Evolutionary conservation across 306 rosid genomes (phyloP).

Genomic region (Elaeagnus macrophylla): DNA sequence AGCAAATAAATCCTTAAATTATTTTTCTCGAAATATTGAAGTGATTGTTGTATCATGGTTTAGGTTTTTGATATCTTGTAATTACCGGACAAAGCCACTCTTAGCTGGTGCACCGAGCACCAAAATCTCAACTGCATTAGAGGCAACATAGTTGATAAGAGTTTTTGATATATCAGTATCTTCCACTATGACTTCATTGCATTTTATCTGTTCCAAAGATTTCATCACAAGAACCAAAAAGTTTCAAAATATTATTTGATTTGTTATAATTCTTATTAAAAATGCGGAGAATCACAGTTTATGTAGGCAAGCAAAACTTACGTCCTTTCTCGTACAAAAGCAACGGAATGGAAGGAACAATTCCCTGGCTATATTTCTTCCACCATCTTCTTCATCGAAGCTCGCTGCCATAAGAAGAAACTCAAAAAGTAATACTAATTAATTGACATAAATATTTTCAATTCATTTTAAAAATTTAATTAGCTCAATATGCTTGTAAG

Average conservation of each 20-base stretch:
- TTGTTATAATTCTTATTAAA: too few species aligned
- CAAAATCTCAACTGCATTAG: slow-evolving; percentile 37
- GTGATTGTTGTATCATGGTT: not conserved
- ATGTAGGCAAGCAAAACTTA: slow-evolving; percentile 17
- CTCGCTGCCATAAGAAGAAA: too few species aligned
- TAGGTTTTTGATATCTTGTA: not conserved
- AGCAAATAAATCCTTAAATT: not conserved
- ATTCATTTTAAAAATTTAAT: too few species aligned
- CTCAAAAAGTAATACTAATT: too few species aligned
- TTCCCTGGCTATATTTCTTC: slow-evolving; percentile 21
- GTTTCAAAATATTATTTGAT: not conserved
- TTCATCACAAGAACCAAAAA: not conserved
- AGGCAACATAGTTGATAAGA: slow-evolving; percentile 28
- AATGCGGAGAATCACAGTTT: not conserved
- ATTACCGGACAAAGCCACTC: slow-evolving; percentile 47
- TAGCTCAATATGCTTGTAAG: too few species aligned
- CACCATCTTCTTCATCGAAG: too few species aligned
- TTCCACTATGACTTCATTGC: slow-evolving; percentile 51
- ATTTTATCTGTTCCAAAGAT: slow-evolving; percentile 35
- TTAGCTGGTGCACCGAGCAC: slow-evolving; percentile 66
- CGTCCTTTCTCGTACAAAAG: slow-evolving; percentile 58
- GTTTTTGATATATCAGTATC: slow-evolving; percentile 46
- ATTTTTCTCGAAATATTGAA: not conserved
- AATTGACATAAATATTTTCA: too few species aligned
- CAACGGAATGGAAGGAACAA: slow-evolving; percentile 57